These are phyloP conservation scores for Apiotrichum siamense DNA, from an alignment of 1,284 basidiomycete genomes.

Conservation along the genomic window DNA sequence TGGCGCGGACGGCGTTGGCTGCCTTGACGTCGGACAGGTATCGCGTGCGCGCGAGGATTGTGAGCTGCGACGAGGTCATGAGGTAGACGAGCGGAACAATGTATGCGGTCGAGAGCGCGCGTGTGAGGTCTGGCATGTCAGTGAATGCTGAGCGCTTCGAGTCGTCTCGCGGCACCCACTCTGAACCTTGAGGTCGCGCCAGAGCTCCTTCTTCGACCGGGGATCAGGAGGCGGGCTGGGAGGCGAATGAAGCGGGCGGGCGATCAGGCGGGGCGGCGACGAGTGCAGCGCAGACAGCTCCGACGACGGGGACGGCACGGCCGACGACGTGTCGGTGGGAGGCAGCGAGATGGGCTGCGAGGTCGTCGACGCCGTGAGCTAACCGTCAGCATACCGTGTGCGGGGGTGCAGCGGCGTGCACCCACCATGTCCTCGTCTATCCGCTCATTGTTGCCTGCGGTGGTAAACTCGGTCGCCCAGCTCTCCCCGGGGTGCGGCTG, in stretches of 20 bases:
- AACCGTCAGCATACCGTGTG: not conserved
- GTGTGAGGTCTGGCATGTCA: conserved; percentile 34
- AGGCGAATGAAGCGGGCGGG: not conserved
- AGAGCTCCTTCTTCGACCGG: conserved; percentile 42
- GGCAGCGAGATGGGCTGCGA: conserved; percentile 44
- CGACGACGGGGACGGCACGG: conserved; percentile 31
- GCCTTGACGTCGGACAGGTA: conserved; percentile 39
- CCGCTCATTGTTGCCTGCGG: not conserved
- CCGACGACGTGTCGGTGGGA: conserved; percentile 36
- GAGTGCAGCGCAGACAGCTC: conserved; percentile 19
- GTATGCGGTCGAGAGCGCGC: conserved; percentile 43
- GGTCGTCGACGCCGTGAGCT: conserved; percentile 33
- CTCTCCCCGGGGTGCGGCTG: conserved; percentile 17
- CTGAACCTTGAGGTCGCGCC: conserved; percentile 45
- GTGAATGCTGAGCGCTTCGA: not conserved
- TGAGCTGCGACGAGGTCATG: conserved; percentile 43
- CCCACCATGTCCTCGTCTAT: conserved; percentile 15
- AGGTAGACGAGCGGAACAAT: conserved; percentile 44
- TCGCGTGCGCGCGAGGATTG: conserved; percentile 38
- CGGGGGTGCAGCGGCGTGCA: not conserved
- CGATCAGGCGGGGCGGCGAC: conserved; percentile 25
- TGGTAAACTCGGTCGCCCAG: conserved; percentile 34
- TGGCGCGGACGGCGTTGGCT: conserved; percentile 5
- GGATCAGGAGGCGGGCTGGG: conserved; percentile 6
- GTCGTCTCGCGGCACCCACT: conserved; percentile 21